phyloP scores from a whole-genome alignment of 169 alveolate species.

The Perkinsus marinus region DNA sequence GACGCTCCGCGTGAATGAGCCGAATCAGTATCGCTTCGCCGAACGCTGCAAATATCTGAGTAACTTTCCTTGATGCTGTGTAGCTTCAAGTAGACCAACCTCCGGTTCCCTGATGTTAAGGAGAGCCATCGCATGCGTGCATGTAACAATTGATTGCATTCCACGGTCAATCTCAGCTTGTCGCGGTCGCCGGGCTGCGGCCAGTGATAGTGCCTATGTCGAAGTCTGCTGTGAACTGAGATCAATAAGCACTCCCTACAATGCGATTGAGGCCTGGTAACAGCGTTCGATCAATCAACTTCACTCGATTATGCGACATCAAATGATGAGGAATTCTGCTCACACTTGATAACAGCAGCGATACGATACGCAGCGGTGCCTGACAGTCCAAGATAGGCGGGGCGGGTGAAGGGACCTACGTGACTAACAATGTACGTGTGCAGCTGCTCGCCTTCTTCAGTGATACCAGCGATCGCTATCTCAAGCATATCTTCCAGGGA shows the following conservation, averaged over 20 bases:
- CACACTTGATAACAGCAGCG: not conserved
- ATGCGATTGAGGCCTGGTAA: not conserved
- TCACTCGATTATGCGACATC: not conserved
- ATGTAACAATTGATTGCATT: not conserved
- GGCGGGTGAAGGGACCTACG: not conserved
- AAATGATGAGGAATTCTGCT: not conserved
- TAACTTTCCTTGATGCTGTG: not conserved
- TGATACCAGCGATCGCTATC: not conserved
- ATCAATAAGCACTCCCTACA: not conserved
- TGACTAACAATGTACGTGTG: not conserved
- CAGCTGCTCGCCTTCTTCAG: not conserved
- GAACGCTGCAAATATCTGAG: not conserved
- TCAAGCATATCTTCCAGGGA: not conserved
- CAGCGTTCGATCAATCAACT: not conserved
- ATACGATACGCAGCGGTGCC: not conserved
- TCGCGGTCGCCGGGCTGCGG: not conserved
- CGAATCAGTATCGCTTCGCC: not conserved
- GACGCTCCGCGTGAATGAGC: not conserved
- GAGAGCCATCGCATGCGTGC: not conserved
- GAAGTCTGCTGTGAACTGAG: not conserved
- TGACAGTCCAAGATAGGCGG: not conserved
- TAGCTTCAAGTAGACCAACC: not conserved
- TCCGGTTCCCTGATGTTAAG: not conserved
- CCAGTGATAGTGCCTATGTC: not conserved
- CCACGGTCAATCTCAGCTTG: not conserved